Conservation (phyloP, 768 basidiomycete genomes). For the Lactifluus pinguis region DNA sequence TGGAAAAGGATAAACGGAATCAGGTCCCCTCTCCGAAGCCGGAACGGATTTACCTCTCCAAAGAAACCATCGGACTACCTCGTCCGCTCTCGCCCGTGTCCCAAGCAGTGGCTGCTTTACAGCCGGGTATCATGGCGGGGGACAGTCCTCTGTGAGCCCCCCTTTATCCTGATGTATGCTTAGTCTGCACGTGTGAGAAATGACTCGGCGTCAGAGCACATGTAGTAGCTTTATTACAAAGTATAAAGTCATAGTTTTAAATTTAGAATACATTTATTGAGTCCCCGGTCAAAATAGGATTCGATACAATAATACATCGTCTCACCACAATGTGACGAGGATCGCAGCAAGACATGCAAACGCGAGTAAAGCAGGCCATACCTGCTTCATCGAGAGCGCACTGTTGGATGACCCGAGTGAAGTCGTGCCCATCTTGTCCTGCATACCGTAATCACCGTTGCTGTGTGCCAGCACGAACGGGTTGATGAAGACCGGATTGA, state of each 20-base stretch:
- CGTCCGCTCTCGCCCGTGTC: constrained; percentile 1
- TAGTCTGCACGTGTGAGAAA: not conserved
- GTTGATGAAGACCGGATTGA: constrained; percentile 49
- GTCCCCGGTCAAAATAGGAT: not conserved
- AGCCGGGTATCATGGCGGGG: not conserved
- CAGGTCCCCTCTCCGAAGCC: not conserved
- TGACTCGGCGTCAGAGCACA: not conserved
- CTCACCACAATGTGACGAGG: not conserved
- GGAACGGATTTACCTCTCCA: constrained; percentile 5
- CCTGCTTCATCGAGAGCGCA: not conserved
- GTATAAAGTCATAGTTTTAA: not conserved
- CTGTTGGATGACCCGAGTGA: constrained; percentile 1
- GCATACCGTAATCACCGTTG: constrained; percentile 43
- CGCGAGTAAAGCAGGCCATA: not conserved
- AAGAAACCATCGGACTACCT: constrained; percentile 9
- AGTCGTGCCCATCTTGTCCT: constrained; percentile 30
- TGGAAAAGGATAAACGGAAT: not conserved
- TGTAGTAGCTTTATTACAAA: too few relatives aligned
- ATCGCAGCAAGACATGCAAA: not conserved
- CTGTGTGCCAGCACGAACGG: constrained; percentile 47
- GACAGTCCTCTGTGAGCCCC: not conserved
- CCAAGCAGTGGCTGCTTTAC: not conserved
- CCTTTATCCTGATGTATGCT: not conserved
- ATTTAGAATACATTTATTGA: not conserved
- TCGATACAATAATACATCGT: too few relatives aligned